Evolutionary conservation across 116 monocot species (phyloP).

Genomic region (Cymodocea nodosa): DNA sequence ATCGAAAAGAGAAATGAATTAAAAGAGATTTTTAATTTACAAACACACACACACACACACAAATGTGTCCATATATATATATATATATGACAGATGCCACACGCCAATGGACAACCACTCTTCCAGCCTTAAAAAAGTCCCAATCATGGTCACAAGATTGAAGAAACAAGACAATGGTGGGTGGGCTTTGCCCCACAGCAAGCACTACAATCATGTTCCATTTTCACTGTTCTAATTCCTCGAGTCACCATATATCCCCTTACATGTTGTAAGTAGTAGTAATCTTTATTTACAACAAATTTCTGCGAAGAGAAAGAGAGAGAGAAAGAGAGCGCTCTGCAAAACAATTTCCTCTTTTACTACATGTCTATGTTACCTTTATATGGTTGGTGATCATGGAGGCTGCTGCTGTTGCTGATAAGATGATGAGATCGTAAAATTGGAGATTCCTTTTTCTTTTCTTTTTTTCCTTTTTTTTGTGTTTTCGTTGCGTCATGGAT

Average conservation of each 20-base stretch:
- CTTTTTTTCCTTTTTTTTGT: no score
- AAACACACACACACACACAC: no score
- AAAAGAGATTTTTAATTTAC: no score
- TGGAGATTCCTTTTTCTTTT: background rate
- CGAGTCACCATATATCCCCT: background rate
- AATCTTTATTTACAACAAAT: background rate
- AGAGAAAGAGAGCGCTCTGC: background rate
- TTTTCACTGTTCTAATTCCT: background rate
- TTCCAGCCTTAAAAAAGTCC: background rate
- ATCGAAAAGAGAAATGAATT: no score
- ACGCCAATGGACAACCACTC: background rate
- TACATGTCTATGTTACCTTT: constrained; percentile 4
- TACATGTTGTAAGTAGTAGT: background rate
- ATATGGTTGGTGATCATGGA: background rate
- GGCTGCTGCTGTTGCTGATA: background rate
- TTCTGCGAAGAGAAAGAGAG: background rate
- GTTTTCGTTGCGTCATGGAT: background rate
- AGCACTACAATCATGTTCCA: background rate
- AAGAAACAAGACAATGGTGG: background rate
- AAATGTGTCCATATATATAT: no score
- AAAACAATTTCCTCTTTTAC: background rate
- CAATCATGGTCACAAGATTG: constrained; percentile 3
- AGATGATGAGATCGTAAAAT: background rate
- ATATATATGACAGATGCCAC: background rate
- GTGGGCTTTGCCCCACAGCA: background rate